A percentile compares a stretch with the other conserved stretches of the same genome.
These are phyloP conservation scores for Penicillium malachiteum DNA, from an alignment of 495 filamentous ascomycete genomes.

Conservation along the genomic window DNA sequence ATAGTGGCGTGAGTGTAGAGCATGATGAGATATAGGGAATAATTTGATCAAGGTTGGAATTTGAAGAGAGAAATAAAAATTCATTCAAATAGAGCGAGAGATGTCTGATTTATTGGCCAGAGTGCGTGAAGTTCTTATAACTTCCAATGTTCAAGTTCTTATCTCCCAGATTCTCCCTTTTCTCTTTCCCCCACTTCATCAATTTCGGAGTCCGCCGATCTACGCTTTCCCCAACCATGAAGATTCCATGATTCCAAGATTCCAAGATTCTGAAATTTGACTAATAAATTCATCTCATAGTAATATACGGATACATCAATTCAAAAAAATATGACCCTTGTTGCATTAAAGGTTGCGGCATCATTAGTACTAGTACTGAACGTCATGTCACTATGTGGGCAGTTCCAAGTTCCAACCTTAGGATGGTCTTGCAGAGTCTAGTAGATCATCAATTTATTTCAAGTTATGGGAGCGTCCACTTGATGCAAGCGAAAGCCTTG, in stretches of 20 bases:
- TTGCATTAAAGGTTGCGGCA: no score
- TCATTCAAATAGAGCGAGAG: background rate
- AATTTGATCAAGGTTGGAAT: background rate
- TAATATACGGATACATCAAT: no score
- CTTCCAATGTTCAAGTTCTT: background rate
- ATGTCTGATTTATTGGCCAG: background rate
- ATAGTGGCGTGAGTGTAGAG: conserved; percentile 43
- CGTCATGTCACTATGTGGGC: no score
- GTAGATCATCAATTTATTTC: no score
- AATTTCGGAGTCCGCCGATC: conserved; percentile 5
- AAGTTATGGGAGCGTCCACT: no score
- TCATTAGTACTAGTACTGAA: no score
- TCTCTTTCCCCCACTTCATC: background rate
- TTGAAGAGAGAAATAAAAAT: background rate
- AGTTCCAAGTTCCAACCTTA: no score
- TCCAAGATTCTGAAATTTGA: no score
- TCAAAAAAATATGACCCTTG: no score
- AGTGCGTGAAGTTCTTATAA: background rate
- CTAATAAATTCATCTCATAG: no score
- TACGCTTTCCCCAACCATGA: background rate
- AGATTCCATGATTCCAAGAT: background rate
- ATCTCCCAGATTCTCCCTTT: conserved; percentile 1
- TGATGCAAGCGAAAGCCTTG: no score
- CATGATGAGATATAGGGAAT: conserved; percentile 14
- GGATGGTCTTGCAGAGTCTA: no score